phyloP scores from a whole-genome alignment of 2,329 filamentous ascomycete species.

The Leptodontidium sp. region DNA sequence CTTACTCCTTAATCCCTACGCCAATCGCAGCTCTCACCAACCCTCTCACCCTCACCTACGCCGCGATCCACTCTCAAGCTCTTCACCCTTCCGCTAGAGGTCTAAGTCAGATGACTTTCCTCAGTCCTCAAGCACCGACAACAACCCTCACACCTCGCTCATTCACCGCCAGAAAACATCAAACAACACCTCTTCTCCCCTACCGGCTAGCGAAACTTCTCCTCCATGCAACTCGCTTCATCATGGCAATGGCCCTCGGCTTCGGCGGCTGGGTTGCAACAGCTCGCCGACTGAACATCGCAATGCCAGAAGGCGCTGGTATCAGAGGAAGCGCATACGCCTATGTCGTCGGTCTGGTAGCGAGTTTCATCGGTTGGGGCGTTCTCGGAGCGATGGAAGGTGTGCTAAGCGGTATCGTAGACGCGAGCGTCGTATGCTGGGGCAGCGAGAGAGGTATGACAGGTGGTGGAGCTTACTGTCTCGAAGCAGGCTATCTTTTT shows the following conservation, averaged over 20 bases:
- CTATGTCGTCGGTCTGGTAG: conserved; percentile 91
- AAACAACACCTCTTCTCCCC: conserved; percentile 70
- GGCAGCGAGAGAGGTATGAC: conserved; percentile 82
- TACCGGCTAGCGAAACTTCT: conserved; percentile 93
- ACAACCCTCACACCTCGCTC: conserved; percentile 71
- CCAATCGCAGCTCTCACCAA: conserved; percentile 88
- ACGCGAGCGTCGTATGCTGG: conserved; percentile 92
- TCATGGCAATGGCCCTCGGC: conserved; percentile 88
- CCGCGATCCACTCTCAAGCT: conserved; percentile 90
- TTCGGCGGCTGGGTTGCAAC: conserved; percentile 98
- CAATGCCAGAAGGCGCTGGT: conserved; percentile 57
- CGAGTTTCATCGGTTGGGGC: conserved; percentile 94
- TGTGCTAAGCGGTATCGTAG: conserved; percentile 84
- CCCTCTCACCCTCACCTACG: conserved; percentile 89
- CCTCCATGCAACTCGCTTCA: conserved; percentile 87
- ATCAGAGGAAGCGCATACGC: conserved; percentile 87
- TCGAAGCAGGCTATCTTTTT: conserved; percentile 90
- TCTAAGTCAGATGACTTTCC: conserved; percentile 82
- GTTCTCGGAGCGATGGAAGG: conserved; percentile 91
- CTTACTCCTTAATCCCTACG: conserved; percentile 83
- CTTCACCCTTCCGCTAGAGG: conserved; percentile 80
- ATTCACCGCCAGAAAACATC: conserved; percentile 54
- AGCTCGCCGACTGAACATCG: conserved; percentile 77
- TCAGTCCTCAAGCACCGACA: conserved; percentile 76
- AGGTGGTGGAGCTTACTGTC: conserved; percentile 80